Base-by-base conservation (phyloP, 73 alveolate genomes). In the Tetrahymena malaccensis region DNA sequence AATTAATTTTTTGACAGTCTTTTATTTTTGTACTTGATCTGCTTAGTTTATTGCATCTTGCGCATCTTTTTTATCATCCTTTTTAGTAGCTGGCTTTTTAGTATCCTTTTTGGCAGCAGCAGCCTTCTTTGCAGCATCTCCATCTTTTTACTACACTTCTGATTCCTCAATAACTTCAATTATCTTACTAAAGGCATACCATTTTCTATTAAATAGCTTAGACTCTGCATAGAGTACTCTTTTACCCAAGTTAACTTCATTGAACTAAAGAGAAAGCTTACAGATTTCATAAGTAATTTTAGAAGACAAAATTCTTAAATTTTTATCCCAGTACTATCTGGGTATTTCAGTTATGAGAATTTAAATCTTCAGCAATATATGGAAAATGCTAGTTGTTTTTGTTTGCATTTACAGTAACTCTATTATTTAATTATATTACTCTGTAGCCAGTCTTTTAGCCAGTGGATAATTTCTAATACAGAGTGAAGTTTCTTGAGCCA, bases 221-320 rank as follows among this genome's bases (percentile, higher is more conserved):
- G 93, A 43, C 27, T 83, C 96, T 84, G 96, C 94, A 94, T 84
- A 70, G n/a, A 94, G 55, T 15, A 94, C 95, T 94, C 96, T 85
- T 43, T 94, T 94, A 58, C 97, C 98, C 57, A 94, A 96, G 38
- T 98, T 93, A 85, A 96, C 95, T 35, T 94, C 96, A 94, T 97
- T 98, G 96, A 97, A 96, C 84, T 97, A 97, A 57, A 94, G 84
- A 84, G 93, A 43, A 16, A 84, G 40, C 93, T 94, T 94, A 33
- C 93, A 85, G n/a, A 94, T 94, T 85, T 85, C 96, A 94, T 94
- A 94, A n/a, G 95, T 94, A 43, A 85, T 70, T 85, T 94, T 94
- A 34, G 96, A 94, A 21, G 96, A 85, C 31, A 94, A 25, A n/a
- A 94, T 94, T 37, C 96, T 34, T 21, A 94, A 43, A 85, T 94